Conservation (phyloP, 2,329 filamentous ascomycete species). For the Tolypocladium capitatum region DNA sequence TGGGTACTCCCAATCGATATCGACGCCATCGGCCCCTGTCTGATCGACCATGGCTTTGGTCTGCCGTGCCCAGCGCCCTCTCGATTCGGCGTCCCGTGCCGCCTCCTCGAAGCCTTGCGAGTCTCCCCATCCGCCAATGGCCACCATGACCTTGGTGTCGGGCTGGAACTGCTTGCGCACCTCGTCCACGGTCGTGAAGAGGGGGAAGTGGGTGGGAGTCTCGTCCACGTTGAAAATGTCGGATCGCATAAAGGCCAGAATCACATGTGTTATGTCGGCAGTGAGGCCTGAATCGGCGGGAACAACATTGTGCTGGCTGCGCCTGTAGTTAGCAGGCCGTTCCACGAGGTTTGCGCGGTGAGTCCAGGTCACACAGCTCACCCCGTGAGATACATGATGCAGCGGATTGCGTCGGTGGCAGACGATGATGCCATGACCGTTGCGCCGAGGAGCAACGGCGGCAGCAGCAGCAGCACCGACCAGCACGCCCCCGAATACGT, state of each 20-base stretch:
- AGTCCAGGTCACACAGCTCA: conserved; percentile 9
- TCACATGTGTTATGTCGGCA: conserved; percentile 39
- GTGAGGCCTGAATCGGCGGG: conserved; percentile 23
- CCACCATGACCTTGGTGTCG: conserved; percentile 51
- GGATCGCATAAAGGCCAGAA: conserved; percentile 44
- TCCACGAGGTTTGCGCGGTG: not conserved
- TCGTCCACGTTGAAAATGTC: conserved; percentile 33
- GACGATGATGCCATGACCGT: not conserved
- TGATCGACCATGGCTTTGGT: conserved; percentile 47
- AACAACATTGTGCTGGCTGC: conserved; percentile 33
- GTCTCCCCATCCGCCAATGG: conserved; percentile 66
- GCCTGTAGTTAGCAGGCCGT: not conserved
- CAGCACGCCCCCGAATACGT: too few species aligned
- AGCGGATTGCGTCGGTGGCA: conserved; percentile 11
- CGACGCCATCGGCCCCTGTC: conserved; percentile 51
- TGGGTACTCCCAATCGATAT: conserved; percentile 55
- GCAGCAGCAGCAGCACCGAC: not conserved
- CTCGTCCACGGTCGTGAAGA: conserved; percentile 38
- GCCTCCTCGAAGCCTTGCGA: conserved; percentile 47
- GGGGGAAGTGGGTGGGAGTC: conserved; percentile 26
- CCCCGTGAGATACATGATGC: conserved; percentile 39
- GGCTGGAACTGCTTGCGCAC: conserved; percentile 34
- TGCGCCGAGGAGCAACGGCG: not conserved
- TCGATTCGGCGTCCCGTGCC: conserved; percentile 35
- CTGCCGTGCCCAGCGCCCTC: conserved; percentile 48